Evolutionary conservation across 2,329 filamentous ascomycete genomes (phyloP).

Genomic region (Aspergillus uvarum): DNA sequence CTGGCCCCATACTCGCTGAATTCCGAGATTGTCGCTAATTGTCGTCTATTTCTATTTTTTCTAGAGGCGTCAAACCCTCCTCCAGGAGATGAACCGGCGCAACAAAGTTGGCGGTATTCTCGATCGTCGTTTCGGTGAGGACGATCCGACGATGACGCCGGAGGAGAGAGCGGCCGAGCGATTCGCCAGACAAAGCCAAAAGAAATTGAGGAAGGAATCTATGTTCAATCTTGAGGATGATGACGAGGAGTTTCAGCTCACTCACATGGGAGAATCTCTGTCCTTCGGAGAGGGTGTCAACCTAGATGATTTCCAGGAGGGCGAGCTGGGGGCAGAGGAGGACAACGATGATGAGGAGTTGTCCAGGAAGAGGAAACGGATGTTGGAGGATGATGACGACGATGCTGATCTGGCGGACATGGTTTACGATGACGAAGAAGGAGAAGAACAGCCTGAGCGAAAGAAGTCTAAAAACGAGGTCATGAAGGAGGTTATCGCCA

Average conservation of each 20-base stretch:
- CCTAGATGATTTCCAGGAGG: constrained; percentile 76
- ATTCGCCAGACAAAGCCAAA: constrained; percentile 84
- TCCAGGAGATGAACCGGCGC: constrained; percentile 84
- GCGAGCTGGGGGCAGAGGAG: constrained; percentile 58
- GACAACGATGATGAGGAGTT: constrained; percentile 60
- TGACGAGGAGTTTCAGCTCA: constrained; percentile 68
- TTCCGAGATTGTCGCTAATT: constrained; percentile 11
- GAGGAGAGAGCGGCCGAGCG: constrained; percentile 90
- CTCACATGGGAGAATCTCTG: constrained; percentile 78
- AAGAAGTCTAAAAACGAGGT: constrained; percentile 97
- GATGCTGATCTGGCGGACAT: constrained; percentile 13
- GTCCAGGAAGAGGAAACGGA: constrained; percentile 50
- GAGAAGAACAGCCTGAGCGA: constrained; percentile 66
- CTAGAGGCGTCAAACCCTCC: constrained; percentile 73
- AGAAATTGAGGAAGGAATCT: constrained; percentile 70
- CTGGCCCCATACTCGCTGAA: constrained; percentile 3
- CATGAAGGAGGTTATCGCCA: constrained; percentile 96
- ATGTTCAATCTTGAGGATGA: constrained; percentile 91
- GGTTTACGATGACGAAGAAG: constrained; percentile 43
- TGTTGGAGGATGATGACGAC: constrained; percentile 41
- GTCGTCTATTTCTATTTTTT: constrained; percentile 2
- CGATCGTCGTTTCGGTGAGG: constrained; percentile 92
- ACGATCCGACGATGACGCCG: constrained; percentile 87
- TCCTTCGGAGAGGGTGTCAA: constrained; percentile 57
- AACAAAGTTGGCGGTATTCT: constrained; percentile 91